phyloP scores from a whole-genome alignment of 2,329 filamentous ascomycete species.

The Ciborinia camelliae region DNA sequence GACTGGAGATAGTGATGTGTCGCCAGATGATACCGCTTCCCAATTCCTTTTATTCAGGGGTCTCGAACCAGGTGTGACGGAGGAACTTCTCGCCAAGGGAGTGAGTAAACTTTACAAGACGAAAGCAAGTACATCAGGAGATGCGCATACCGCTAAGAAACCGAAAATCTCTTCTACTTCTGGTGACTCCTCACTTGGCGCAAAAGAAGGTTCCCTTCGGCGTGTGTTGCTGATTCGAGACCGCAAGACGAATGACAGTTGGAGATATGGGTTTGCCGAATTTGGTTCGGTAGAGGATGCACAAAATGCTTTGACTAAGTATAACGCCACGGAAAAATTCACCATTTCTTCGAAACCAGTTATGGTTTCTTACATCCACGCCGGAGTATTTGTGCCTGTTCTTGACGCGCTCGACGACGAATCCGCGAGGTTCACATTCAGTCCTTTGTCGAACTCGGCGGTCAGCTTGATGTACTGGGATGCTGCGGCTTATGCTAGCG shows the following conservation, averaged over 20 bases:
- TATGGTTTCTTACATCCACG: conserved; percentile 70
- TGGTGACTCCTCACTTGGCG: conserved; percentile 55
- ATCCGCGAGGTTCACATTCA: conserved; percentile 64
- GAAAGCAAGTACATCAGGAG: conserved; percentile 40
- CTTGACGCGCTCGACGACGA: conserved; percentile 54
- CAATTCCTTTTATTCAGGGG: conserved; percentile 75
- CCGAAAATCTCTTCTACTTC: conserved; percentile 51
- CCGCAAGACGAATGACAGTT: conserved; percentile 65
- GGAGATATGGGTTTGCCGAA: conserved; percentile 81
- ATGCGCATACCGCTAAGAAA: conserved; percentile 36
- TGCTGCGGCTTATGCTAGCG: conserved; percentile 66
- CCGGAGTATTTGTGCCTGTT: conserved; percentile 79
- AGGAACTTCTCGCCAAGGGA: conserved; percentile 69
- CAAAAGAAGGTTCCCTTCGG: conserved; percentile 69
- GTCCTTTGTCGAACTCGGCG: conserved; percentile 63
- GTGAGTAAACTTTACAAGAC: conserved; percentile 70
- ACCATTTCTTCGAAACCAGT: conserved; percentile 73
- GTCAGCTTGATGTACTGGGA: conserved; percentile 75
- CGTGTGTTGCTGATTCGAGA: conserved; percentile 76
- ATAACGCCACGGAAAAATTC: conserved; percentile 69
- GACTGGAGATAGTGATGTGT: conserved; percentile 52
- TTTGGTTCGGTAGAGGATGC: conserved; percentile 76
- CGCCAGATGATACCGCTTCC: conserved; percentile 50
- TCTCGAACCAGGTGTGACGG: conserved; percentile 65
- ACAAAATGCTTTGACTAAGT: conserved; percentile 68